Evolutionary conservation across 176 grass and related monocot species (phyloP).

Genomic region (Hordeum vulgare): DNA sequence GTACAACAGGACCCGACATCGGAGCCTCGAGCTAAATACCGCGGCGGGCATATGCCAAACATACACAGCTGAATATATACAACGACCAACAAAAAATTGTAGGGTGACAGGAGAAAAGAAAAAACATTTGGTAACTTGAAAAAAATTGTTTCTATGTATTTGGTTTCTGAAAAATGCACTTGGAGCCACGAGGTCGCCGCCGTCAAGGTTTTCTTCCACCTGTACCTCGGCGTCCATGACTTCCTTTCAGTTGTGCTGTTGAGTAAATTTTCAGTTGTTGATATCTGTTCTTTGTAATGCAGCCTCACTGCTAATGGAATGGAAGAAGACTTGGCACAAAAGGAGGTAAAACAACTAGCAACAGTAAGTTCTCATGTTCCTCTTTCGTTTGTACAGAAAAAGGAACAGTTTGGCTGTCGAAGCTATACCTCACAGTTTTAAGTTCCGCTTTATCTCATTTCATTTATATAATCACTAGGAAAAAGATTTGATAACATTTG

Average conservation of each 20-base stretch:
- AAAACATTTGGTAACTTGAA: too few relatives aligned
- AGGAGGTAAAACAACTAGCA: constrained; percentile 41
- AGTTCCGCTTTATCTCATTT: neutral
- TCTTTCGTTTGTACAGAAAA: neutral
- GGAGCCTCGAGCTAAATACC: constrained; percentile 9
- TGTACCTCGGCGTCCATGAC: too few relatives aligned
- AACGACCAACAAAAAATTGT: neutral
- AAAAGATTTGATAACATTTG: neutral
- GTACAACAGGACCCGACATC: neutral
- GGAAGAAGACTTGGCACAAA: neutral
- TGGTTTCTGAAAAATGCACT: too few relatives aligned
- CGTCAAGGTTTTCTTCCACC: too few relatives aligned
- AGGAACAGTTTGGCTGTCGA: neutral
- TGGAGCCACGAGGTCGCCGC: too few relatives aligned
- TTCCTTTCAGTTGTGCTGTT: neutral
- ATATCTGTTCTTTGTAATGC: neutral
- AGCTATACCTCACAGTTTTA: neutral
- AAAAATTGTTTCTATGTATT: too few relatives aligned
- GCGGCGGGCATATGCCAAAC: neutral
- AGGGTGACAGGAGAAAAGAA: neutral
- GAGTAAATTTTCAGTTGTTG: neutral
- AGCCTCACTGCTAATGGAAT: constrained; percentile 34
- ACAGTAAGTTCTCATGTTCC: constrained; percentile 37
- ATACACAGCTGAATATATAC: constrained; percentile 41
- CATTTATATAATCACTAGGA: neutral